Evolutionary conservation across 202 grass and related monocot species (phyloP), one percentile per base, ranked within the genome.

Genomic region (Hordeum pubiflorum): DNA sequence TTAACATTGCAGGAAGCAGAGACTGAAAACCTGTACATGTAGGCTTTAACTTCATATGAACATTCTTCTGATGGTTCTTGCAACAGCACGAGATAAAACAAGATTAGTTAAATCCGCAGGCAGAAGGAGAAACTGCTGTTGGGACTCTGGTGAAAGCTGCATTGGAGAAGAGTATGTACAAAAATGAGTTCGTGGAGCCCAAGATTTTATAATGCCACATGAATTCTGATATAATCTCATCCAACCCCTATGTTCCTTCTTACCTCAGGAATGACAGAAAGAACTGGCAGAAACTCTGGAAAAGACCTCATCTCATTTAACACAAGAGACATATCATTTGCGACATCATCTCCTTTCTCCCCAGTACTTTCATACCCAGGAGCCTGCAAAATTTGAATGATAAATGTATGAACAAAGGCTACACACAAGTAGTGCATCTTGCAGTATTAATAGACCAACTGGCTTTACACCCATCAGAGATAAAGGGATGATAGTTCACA

Each of bases 201-300:
- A 26, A 13, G 69, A 68, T 48, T 63, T 73, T 56, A 9, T 62
- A 86, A 26, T 48, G 68, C 5, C 33, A 71, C 38, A 21, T 21
- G 13, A 10, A 85, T 66, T 66, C 34, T 31, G 33, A 64, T 10
- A 63, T 70, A 57, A 26, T 77, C 36, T 69, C 56, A 37, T 21
- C 26, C 64, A 86, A 74, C 15, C 34, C 23, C 0, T 69, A 18
- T 77, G 29, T 74, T 54, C 8, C 3, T 50, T 77, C 69, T 80
- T 88, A 98, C 95, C 95, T 95, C 92, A 63, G 82, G 74, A 81
- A 98, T 85, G 83, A 91, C 50, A 56, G 85, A 98, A 86, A 95
- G 80, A 88, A 89, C 41, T 29, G 90, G 88, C 33, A 88, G 54
- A 11, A 93, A 71, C 62, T 88, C 88, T 78, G 83, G 92, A 43